These are phyloP conservation scores for Discostella pseudostelligera DNA, from an alignment of 108 stramenopile genomes.

Conservation along the genomic window DNA sequence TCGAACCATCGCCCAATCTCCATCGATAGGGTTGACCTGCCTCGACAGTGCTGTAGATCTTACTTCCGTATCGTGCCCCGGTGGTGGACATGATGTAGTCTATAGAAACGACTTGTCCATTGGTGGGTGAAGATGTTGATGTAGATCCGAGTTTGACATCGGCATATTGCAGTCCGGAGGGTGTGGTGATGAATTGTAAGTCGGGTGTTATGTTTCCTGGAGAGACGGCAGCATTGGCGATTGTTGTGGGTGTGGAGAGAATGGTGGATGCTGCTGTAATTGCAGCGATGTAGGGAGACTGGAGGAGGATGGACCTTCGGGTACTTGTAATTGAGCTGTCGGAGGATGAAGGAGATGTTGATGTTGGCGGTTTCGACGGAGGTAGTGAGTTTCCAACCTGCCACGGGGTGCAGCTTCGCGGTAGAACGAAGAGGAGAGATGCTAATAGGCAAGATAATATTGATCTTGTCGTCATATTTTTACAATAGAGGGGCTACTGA, in stretches of 20 bases:
- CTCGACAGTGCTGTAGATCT: conserved; percentile 63
- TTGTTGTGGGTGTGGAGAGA: conserved; percentile 4
- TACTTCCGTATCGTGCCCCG: conserved; percentile 70
- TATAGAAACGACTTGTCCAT: conserved; percentile 53
- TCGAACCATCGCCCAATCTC: conserved; percentile 61
- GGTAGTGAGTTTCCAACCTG: background rate
- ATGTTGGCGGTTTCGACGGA: background rate
- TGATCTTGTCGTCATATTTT: background rate
- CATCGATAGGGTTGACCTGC: conserved; percentile 63
- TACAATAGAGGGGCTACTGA: background rate
- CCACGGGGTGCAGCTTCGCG: conserved; percentile 10
- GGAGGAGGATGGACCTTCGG: conserved; percentile 11
- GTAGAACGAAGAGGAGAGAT: background rate
- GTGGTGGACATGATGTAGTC: conserved; percentile 78
- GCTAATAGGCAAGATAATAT: background rate
- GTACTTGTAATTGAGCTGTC: background rate
- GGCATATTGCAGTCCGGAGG: conserved; percentile 62
- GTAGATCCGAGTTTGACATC: conserved; percentile 65
- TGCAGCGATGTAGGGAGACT: conserved; percentile 11
- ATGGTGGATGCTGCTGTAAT: background rate
- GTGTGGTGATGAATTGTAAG: conserved; percentile 33
- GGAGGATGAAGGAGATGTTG: background rate
- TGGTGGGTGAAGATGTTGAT: conserved; percentile 13
- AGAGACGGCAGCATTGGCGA: conserved; percentile 16
- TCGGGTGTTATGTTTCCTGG: background rate